Base-by-base conservation (phyloP, 1,284 basidiomycete genomes). In the Wallemia hederae region DNA sequence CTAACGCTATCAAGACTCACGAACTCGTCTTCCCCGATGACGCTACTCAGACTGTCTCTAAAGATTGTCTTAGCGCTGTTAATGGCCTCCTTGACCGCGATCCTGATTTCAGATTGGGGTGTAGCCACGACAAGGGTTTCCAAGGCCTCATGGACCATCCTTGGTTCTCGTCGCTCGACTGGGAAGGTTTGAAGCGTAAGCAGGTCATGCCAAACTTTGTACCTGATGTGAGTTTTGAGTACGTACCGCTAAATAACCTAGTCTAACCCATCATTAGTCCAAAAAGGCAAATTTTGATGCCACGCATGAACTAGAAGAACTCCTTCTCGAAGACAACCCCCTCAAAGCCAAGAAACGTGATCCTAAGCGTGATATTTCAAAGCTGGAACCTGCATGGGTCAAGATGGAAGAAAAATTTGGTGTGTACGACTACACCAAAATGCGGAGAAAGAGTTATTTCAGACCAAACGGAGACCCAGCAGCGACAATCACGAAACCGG, bases 231-330 rank as follows among this genome's bases (percentile, higher is more conserved):
- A 68, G 71, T 71, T 17, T 3, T 27, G 22, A 24, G 15, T 61
- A 17, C 19, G 19, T 61, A 2, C 24, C 31, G 1, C 7, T 24
- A 31, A 56, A 14, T 59, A 59, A 24, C 29, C 56, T 56, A 19
- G 49, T 15, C 14, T 26, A 31, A 2, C 31, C 25, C 24, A 34
- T 27, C 24, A 62, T 25, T 69, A 94, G 88, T 81, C 82, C 24
- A 96, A 96, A 73, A 92, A 92, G 71, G 89, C 92, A 24, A 97
- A 98, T 71, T 98, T 97, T 70, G 92, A 98, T 69, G 91, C 91
- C n/a, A 94, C 92, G 17, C 91, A 97, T 69, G 92, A 98, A 71
- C 73, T 98, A 29, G 92, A 98, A 69, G 92, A 98, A 72, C 74
- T 98, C 39, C 70, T 98, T 31, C 73, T 98, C 11, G 92, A 97